Evolutionary conservation across 352 stramenopile species (phyloP).

Genomic region (Phytophthora idaei): DNA sequence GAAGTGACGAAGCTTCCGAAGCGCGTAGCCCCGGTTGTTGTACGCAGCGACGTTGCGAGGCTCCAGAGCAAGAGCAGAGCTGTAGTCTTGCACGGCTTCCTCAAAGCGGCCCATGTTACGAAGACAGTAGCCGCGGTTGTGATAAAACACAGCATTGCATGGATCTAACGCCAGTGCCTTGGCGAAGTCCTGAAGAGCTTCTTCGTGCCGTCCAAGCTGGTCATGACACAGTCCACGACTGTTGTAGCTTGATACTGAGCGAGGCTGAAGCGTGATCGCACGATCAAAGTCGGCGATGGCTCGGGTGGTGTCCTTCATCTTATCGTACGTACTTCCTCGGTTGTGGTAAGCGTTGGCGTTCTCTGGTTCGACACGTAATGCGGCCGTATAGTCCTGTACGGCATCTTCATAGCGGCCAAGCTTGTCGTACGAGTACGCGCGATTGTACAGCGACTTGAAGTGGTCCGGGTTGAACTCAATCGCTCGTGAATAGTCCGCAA

Average conservation of each 20-base stretch:
- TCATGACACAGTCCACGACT: constrained; percentile 80
- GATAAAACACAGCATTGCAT: constrained; percentile 76
- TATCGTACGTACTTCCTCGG: constrained; percentile 79
- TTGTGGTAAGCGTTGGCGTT: constrained; percentile 90
- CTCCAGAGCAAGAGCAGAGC: constrained; percentile 62
- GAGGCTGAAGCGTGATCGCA: constrained; percentile 62
- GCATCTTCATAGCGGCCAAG: constrained; percentile 68
- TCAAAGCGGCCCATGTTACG: constrained; percentile 81
- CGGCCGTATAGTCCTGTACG: constrained; percentile 78
- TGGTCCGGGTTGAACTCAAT: constrained; percentile 73
- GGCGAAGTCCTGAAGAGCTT: constrained; percentile 81
- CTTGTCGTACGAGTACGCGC: constrained; percentile 88
- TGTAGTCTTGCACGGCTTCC: constrained; percentile 73
- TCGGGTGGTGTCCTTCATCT: constrained; percentile 62
- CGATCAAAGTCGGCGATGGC: constrained; percentile 77
- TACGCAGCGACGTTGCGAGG: constrained; percentile 76
- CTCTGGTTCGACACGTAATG: constrained; percentile 63
- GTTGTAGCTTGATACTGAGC: constrained; percentile 80
- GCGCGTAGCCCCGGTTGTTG: constrained; percentile 87
- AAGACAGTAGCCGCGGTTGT: constrained; percentile 89
- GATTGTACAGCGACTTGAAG: constrained; percentile 91
- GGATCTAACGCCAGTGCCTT: constrained; percentile 69
- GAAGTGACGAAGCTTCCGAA: constrained; percentile 74
- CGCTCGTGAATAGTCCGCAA: constrained; percentile 78
- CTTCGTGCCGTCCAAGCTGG: constrained; percentile 60